Base-by-base conservation (phyloP, 768 basidiomycete genomes). In the Symmetrospora coprosmae region DNA sequence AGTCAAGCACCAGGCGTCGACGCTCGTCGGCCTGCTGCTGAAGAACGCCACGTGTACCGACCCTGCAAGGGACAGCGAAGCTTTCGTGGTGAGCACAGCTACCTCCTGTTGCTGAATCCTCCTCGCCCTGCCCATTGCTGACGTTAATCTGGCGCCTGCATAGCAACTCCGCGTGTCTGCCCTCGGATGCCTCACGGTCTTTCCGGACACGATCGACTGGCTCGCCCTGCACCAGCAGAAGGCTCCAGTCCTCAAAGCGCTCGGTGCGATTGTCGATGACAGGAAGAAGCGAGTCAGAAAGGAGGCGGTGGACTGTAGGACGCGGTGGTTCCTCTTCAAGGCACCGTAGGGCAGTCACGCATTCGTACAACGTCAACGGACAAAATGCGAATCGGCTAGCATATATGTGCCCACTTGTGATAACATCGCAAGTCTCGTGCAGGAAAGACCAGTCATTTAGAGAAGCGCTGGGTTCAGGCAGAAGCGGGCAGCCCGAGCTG, bases 191-290 rank as follows among this genome's bases (percentile, higher is more conserved):
- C 76, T 99, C 2, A 81, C 78, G 2, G 74, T 80, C 19, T 71
- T 99, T 45, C 89, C 94, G 0, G 77, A 75, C 38, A 77, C 82
- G 33, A 80, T 96, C 48, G 81, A 85, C 33, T 92, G 88, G 71
- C 83, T 86, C 65, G 74, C 84, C 13, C 76, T 99, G 37, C 88
- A 92, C 68, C 83, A 86, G 1, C 78, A 81, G 68, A 96, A 88
- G 72, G 61, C 79, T 1, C 74, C 69, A 0, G 85, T 94, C 23
- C 71, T 96, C 50, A 81, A 81, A 35, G 82, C 84, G 62, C 76
- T 99, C 27, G 83, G 78, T 0, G 81, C 78, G 63, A 80, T 78
- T 3, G 72, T 97, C 46, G 94, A 97, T 70, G 94, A 97, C 73
- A 86, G 86, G n/a, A 85, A 83, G 70, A 76, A 85, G 61, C 73